Conservation (phyloP, 2,329 filamentous ascomycete species). For the Sphaerostilbella broomeana region DNA sequence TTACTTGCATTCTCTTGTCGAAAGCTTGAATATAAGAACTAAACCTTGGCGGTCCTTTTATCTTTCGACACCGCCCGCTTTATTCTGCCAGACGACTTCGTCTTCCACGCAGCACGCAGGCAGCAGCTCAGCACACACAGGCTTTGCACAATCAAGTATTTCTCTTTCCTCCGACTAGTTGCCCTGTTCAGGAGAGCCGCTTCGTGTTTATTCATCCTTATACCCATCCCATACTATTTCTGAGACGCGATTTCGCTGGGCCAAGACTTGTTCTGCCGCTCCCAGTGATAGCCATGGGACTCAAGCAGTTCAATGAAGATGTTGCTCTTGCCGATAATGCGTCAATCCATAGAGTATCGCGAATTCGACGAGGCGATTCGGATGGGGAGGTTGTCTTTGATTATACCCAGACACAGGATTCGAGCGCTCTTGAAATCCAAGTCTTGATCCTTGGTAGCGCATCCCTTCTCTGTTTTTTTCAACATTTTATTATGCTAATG, state of each 20-base stretch:
- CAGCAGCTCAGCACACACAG: no score
- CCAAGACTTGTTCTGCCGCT: background rate
- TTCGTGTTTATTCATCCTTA: no score
- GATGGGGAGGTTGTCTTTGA: slow-evolving; percentile 66
- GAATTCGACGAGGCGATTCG: slow-evolving; percentile 56
- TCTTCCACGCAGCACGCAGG: no score
- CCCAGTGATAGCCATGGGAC: no score
- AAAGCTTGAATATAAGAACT: no score
- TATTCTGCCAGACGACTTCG: no score
- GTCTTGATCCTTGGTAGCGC: slow-evolving; percentile 29
- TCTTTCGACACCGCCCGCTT: no score
- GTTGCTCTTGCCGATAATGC: slow-evolving; percentile 31
- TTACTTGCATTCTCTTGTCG: no score
- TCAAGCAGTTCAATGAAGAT: slow-evolving; percentile 59
- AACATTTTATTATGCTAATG: background rate
- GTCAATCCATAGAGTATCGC: slow-evolving; percentile 43
- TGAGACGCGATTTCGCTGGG: background rate
- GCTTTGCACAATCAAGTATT: no score
- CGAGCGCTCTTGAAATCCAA: slow-evolving; percentile 29
- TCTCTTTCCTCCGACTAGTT: no score
- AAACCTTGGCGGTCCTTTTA: no score
- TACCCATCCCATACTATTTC: background rate
- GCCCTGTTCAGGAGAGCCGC: no score
- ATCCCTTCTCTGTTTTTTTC: background rate
- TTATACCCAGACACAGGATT: slow-evolving; percentile 31